Evolutionary conservation across 23 red algal genomes (phyloP).

Genomic region (Pyropia haitanensis): DNA sequence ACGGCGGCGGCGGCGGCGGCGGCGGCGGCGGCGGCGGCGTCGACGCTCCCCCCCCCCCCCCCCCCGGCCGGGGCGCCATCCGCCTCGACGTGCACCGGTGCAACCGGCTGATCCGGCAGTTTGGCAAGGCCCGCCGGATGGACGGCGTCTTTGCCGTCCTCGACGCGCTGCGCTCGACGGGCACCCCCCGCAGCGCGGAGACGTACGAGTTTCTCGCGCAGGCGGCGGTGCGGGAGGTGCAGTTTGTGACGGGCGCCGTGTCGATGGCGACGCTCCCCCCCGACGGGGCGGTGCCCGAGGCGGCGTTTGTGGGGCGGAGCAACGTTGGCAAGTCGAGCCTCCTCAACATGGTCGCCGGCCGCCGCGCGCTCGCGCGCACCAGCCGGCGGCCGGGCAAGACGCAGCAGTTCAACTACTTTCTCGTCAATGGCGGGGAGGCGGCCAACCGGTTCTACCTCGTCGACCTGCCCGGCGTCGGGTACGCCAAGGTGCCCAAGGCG

Average conservation of each 20-base stretch:
- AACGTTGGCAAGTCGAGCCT: constrained; percentile 92
- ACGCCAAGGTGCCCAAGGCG: constrained; percentile 61
- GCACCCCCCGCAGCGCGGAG: constrained; percentile 26
- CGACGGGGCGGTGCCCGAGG: constrained; percentile 34
- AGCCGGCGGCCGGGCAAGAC: constrained; percentile 84
- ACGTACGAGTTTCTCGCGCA: constrained; percentile 66
- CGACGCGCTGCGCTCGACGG: constrained; percentile 37
- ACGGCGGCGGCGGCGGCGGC: constrained; percentile 1
- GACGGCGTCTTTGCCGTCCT: constrained; percentile 52
- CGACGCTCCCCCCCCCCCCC: too few species aligned
- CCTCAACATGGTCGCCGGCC: constrained; percentile 77
- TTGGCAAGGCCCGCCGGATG: constrained; percentile 42
- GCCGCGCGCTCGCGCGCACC: constrained; percentile 59
- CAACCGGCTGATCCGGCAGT: constrained; percentile 29
- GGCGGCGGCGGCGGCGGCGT: constrained; percentile 1
- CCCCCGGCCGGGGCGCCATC: too few species aligned
- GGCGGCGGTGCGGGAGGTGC: constrained; percentile 64
- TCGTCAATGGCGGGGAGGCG: constrained; percentile 60
- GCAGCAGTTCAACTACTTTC: constrained; percentile 90
- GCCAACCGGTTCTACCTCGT: constrained; percentile 70
- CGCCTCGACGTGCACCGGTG: constrained; percentile 9
- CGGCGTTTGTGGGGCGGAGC: constrained; percentile 81
- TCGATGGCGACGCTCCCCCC: constrained; percentile 72
- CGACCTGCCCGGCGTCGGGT: constrained; percentile 81
- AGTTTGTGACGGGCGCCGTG: constrained; percentile 81